Base-by-base conservation (phyloP, 306 rosid genomes). In the Crotalaria pallida region DNA sequence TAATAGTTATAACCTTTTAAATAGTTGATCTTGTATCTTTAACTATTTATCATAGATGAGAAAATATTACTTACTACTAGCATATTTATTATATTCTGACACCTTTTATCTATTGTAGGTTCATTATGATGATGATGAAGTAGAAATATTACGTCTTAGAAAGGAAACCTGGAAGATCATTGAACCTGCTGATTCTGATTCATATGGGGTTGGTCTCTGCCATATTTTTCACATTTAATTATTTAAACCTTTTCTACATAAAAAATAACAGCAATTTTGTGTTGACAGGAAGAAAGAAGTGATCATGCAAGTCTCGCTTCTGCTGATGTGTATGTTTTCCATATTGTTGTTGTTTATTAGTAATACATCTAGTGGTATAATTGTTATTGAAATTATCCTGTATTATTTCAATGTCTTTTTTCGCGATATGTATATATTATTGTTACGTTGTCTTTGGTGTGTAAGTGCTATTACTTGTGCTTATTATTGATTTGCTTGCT, bases 51-150 rank as follows among this genome's bases (percentile, higher is more conserved):
- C n/a, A n/a, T n/a, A n/a, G n/a, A n/a, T n/a, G n/a, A n/a, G n/a
- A 57, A 58, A 26, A 55, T 53, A 6, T 55, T 15, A 56, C n/a
- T 24, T 26, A 17, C 41, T 36, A 58, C 61, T 24, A 6, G 38
- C 60, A 5, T 22, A 11, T 61, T 17, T 16, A 10, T 23, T 26
- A 19, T 66, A 41, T 73, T 45, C 61, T 61, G 51, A 78, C 47
- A 19, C 67, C 3, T 51, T n/a, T 40, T 71, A 18, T 68, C 64
- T 67, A 66, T 36, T 74, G 36, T 72, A 94, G 99, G 91, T 94
- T 34, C 12, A 38, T 26, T 94, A 94, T 70, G 80, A 71, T 31
- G 99, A 91, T 73, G 99, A 97, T 47, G 99, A 94, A 57, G 26
- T 67, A 61, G 99, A 94, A 81, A 16, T 53, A 24, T 74, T 94